Base-by-base conservation (phyloP, 1,139 yeast genomes). In the Debaryomyces sp. region DNA sequence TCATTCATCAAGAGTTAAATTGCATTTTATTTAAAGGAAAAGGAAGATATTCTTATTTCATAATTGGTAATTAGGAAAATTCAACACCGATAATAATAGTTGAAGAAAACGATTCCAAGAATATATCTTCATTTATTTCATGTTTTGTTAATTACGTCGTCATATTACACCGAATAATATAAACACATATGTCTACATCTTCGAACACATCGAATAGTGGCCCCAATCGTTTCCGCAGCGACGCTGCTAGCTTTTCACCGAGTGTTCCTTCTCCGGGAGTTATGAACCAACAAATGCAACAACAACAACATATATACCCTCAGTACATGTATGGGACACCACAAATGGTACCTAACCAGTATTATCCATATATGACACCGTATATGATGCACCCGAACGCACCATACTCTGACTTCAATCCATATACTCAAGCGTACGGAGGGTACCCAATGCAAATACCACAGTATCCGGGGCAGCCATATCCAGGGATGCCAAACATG, bases 201-300 rank as follows among this genome's bases (percentile, higher is more conserved):
- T 51, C 61, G 27, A 48, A 48, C 27, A 40, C 55, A 42, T 50
- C 62, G 17, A 64, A 57, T 46, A 54, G 70, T 41, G 74, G 75
- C 21, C 67, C 75, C 45, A 67, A 66, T 54, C 71, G 77, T 48
- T 73, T 73, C 57, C 74, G 77, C 54, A 68, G 73, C 44, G 77
- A 72, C 59, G 77, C 77, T 27, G 73, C 74, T 46, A 69, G 73
- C 45, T 73, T 73, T 51, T 67, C 71, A 18, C 78, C 78, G 10
- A 60, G 69, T 47, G 66, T 62, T 37, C 54, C 50, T 44, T 47
- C 56, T n/a, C 55, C 53, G n/a, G 50, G 49, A 38, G 37, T 48
- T 41, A 49, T 49, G 37, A 45, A 56, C 37, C 58, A 54, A 35
- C 62, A 57, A 24, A 54, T 57, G 22, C 60, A 54, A 24, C 62